Evolutionary conservation across 2,329 filamentous ascomycete genomes (phyloP).

Genomic region (Aspergillus sojae): DNA sequence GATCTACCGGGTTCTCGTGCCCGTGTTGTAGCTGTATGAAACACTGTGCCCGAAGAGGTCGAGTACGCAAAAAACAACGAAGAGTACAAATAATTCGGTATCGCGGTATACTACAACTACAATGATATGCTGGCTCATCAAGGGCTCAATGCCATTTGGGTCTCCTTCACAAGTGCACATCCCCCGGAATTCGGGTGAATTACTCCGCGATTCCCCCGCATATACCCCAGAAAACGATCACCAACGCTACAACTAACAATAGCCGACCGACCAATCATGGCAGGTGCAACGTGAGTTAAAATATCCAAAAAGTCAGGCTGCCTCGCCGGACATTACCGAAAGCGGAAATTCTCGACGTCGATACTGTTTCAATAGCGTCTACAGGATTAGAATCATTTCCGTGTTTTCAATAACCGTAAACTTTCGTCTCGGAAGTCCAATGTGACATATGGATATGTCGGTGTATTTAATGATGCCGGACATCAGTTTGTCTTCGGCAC

Average conservation of each 20-base stretch:
- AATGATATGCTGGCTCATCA: slow-evolving; percentile 54
- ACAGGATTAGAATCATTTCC: neutral
- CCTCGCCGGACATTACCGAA: neutral
- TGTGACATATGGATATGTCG: neutral
- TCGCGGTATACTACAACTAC: slow-evolving; percentile 51
- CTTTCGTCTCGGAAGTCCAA: neutral
- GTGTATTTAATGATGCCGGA: neutral
- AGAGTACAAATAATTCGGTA: slow-evolving; percentile 43
- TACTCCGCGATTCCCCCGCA: neutral
- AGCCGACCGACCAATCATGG: neutral
- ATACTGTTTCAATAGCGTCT: neutral
- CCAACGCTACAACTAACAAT: neutral
- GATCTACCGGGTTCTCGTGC: slow-evolving; percentile 8
- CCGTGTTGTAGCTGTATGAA: slow-evolving; percentile 14
- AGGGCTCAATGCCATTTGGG: slow-evolving; percentile 52
- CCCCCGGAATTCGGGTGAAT: neutral
- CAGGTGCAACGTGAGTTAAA: neutral
- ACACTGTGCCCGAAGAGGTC: slow-evolving; percentile 35
- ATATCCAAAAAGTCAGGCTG: neutral
- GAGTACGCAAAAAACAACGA: slow-evolving; percentile 50
- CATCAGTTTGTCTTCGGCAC: neutral
- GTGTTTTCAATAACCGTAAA: slow-evolving; percentile 1
- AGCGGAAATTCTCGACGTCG: neutral
- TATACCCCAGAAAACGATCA: neutral
- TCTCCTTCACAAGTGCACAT: slow-evolving; percentile 27